Conservation (phyloP, 1,284 basidiomycete species). For the Boletellus sp. region DNA sequence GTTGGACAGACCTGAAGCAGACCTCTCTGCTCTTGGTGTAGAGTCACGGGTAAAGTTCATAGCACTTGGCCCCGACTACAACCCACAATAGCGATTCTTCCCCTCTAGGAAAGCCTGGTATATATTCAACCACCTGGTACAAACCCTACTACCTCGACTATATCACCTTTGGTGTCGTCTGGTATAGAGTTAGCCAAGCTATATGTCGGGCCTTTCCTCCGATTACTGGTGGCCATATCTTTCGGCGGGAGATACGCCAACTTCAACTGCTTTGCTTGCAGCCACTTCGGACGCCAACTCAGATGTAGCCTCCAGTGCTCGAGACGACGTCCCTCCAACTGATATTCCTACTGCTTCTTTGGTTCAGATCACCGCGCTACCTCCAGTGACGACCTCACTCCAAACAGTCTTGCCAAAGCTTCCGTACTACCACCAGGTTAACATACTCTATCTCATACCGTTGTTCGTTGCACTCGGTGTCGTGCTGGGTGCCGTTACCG, state of each 20-base stretch:
- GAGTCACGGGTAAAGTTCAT: constrained; percentile 51
- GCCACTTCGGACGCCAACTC: neutral
- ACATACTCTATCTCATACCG: constrained; percentile 39
- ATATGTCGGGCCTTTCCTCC: constrained; percentile 5
- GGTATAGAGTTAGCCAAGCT: constrained; percentile 19
- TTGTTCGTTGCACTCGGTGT: constrained; percentile 39
- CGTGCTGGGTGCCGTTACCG: constrained; percentile 32
- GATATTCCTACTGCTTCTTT: constrained; percentile 8
- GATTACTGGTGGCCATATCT: constrained; percentile 2
- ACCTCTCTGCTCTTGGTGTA: constrained; percentile 63
- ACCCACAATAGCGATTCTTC: constrained; percentile 16
- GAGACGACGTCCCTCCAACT: constrained; percentile 1
- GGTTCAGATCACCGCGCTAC: constrained; percentile 38
- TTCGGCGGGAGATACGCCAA: constrained; percentile 3
- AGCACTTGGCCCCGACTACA: constrained; percentile 36
- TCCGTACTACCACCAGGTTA: constrained; percentile 24
- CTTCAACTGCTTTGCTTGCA: neutral
- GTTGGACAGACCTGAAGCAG: constrained; percentile 57
- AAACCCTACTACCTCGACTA: constrained; percentile 6
- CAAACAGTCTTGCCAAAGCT: constrained; percentile 21
- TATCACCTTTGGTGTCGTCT: constrained; percentile 2
- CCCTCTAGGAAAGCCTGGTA: constrained; percentile 5
- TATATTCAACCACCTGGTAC: constrained; percentile 19
- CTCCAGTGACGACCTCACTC: constrained; percentile 32
- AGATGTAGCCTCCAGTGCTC: neutral